Base-by-base conservation (phyloP, 2,329 filamentous ascomycete species). In the Fusarium avenaceum region DNA sequence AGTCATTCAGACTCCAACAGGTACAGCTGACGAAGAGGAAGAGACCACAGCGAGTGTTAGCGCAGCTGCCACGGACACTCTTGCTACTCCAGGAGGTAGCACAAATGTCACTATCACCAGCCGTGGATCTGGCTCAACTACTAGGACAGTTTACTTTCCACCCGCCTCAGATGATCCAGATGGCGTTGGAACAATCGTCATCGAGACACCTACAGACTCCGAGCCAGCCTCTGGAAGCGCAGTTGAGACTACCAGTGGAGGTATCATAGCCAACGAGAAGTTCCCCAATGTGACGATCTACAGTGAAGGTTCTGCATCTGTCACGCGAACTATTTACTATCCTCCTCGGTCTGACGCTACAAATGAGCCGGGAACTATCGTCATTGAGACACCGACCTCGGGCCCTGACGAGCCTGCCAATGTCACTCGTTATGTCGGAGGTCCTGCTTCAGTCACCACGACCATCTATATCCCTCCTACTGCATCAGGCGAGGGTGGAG, bases 381-480 rank as follows among this genome's bases (percentile, higher is more conserved):
- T 60, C 2, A 47, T 62, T 7, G 40, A 53, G 17, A 62, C 58
- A 2, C 59, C 59, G 10, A 60, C 57, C 3, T 48, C 57, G 17
- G 33, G n/a, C 0, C 14, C 44, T 14, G 17, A 38, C 3, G 33
- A 19, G 17, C 51, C 51, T 6, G 33, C 45, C 4, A 58, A 65
- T 2, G 20, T 59, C 2, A 65, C 61, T 4, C 43, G 51, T 3
- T 42, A 33, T 2, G n/a, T 46, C 19, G 62, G 47, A 10, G 60
- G 60, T 1, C 26, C 60, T 10, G 60, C 32, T 11, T 65, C 60
- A 4, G 20, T 49, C 20, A 43, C 28, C 0, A 40, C 33, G 0
- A 64, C 62, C 0, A 40, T 64, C 10, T 65, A 55, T 7, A 38
- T 47, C n/a, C 54, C 63, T 2, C 47, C 60, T 7, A 50, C 60